These are phyloP conservation scores for Solanum infundibuliforme DNA, from an alignment of 257 asterid genomes.

Conservation along the genomic window DNA sequence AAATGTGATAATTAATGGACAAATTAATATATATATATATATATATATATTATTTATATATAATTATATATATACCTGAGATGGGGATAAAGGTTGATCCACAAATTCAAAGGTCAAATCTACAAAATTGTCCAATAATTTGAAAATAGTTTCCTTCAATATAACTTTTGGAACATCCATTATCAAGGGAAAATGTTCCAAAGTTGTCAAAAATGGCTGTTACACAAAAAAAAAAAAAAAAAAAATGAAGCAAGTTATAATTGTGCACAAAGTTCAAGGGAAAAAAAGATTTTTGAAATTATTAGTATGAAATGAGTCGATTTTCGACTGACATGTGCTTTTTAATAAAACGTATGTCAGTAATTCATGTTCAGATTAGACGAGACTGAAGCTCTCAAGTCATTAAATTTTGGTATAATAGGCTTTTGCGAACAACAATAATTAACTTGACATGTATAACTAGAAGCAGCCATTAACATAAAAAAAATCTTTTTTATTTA, in stretches of 20 bases:
- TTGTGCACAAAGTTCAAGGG: background rate
- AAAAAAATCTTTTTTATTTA: background rate
- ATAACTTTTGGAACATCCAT: background rate
- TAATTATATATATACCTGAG: background rate
- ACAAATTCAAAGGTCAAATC: background rate
- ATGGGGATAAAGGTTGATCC: background rate
- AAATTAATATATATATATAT: background rate
- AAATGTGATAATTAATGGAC: background rate
- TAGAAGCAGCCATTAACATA: background rate
- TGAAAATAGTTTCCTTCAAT: background rate
- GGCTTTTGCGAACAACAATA: background rate
- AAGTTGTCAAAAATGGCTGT: background rate
- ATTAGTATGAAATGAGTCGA: background rate
- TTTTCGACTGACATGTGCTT: rapidly evolving
- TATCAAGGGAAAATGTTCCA: background rate
- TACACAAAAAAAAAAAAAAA: too few species aligned
- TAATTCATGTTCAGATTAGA: background rate
- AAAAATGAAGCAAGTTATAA: background rate
- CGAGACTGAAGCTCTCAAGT: background rate
- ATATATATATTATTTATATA: background rate
- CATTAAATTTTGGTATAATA: background rate
- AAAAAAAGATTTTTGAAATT: background rate
- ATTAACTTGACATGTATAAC: background rate
- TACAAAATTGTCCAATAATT: background rate
- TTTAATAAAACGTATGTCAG: background rate